Evolutionary conservation across 345 rosid genomes (phyloP).

Genomic region (Ceriops decandra): DNA sequence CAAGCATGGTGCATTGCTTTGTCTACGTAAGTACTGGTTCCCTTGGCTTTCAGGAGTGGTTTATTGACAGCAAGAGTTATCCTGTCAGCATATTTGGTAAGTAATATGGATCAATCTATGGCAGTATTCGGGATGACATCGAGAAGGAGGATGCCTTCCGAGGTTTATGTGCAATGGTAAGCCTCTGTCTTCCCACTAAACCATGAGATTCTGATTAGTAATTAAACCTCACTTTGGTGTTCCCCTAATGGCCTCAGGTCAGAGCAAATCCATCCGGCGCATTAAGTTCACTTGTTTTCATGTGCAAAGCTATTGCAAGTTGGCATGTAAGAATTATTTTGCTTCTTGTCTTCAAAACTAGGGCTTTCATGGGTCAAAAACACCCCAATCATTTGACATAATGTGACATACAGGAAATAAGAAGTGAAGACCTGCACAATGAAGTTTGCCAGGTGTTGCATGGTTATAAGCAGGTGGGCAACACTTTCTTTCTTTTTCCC

Average conservation of each 20-base stretch:
- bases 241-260: constrained; percentile 43
- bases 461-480: constrained; percentile 82
- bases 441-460: constrained; percentile 88
- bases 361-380: background rate
- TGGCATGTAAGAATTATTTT: constrained; percentile 71
- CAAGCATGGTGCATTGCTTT: constrained; percentile 90
- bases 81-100: background rate
- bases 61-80: constrained; percentile 7
- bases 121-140: constrained; percentile 91
- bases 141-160: constrained; percentile 98
- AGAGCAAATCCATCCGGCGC: constrained; percentile 91
- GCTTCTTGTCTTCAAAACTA: background rate
- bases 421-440: constrained; percentile 71
- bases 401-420: constrained; percentile 56
- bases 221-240: constrained; percentile 9
- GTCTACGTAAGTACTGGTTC: constrained; percentile 57
- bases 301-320: constrained; percentile 93
- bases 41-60: constrained; percentile 3
- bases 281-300: constrained; percentile 73
- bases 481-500: background rate
- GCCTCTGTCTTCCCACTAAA: constrained; percentile 7
- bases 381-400: constrained; percentile 1
- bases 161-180: constrained; percentile 96
- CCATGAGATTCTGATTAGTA: background rate
- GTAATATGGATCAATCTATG: constrained; percentile 11